These are phyloP conservation scores for Papiliotrema nemorosa DNA, from an alignment of 1,284 basidiomycete species.

Conservation along the genomic window DNA sequence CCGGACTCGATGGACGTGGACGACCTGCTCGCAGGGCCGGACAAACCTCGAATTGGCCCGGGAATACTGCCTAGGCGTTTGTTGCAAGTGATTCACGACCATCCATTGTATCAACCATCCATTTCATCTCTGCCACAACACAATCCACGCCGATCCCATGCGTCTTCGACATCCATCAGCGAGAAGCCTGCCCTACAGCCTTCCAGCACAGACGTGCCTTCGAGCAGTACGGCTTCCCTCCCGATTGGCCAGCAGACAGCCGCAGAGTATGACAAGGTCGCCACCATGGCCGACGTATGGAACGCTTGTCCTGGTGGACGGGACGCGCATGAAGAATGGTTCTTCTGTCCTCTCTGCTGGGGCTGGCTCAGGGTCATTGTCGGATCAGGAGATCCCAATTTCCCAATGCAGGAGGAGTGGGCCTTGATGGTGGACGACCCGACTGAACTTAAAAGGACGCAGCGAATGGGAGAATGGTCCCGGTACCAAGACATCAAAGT, in stretches of 20 bases:
- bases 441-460: not conserved
- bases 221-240: not conserved
- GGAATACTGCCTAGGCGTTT: constrained; percentile 28
- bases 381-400: constrained; percentile 8
- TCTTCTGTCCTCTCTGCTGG: constrained; percentile 41
- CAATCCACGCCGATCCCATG: constrained; percentile 4
- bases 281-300: constrained; percentile 25
- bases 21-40: constrained; percentile 2
- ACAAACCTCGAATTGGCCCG: constrained; percentile 34
- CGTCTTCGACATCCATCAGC: not conserved
- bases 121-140: constrained; percentile 27
- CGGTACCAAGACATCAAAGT: constrained; percentile 15
- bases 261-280: constrained; percentile 11
- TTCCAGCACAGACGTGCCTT: not conserved
- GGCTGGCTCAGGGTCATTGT: constrained; percentile 32
- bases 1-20: constrained; percentile 23
- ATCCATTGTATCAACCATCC: constrained; percentile 29
- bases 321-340: constrained; percentile 30
- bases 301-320: constrained; percentile 34
- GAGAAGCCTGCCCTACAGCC: not conserved
- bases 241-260: not conserved
- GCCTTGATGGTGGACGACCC: not conserved
- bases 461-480: constrained; percentile 8
- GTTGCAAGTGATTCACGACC: constrained; percentile 30
- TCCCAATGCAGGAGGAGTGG: constrained; percentile 26